A percentile compares a stretch with the other conserved stretches of the same genome.
phyloP scores from a whole-genome alignment of 108 stramenopile genomes.

The Cyclotella sp. region DNA sequence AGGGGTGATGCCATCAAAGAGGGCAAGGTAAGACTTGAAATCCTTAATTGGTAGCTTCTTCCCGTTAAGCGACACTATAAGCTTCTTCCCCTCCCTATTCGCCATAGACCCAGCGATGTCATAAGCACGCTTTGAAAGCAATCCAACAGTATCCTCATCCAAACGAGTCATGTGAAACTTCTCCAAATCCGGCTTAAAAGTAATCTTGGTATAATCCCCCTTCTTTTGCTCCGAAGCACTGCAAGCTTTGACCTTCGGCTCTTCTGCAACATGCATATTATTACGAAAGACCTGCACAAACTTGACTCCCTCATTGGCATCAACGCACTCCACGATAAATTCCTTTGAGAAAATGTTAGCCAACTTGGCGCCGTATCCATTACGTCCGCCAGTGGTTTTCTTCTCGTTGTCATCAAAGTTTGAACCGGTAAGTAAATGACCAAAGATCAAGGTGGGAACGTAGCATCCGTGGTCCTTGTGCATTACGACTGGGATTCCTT shows the following conservation, averaged over 20 bases:
- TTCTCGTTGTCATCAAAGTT: constrained; percentile 99
- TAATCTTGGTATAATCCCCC: constrained; percentile 96
- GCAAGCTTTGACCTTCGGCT: constrained; percentile 70
- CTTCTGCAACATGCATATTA: constrained; percentile 89
- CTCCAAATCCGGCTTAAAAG: constrained; percentile 93
- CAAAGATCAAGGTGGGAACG: constrained; percentile 98
- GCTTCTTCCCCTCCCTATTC: constrained; percentile 79
- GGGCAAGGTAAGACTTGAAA: constrained; percentile 92
- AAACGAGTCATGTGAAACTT: constrained; percentile 93
- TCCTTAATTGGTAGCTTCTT: constrained; percentile 88
- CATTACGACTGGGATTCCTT: constrained; percentile 83
- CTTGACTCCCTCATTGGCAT: constrained; percentile 69
- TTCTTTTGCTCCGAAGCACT: constrained; percentile 72
- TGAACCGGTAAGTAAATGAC: constrained; percentile 95
- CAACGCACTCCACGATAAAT: constrained; percentile 90
- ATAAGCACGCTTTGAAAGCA: constrained; percentile 95
- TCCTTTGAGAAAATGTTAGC: constrained; percentile 97
- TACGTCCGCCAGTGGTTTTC: constrained; percentile 98
- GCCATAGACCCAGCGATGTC: constrained; percentile 97
- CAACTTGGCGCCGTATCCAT: constrained; percentile 99
- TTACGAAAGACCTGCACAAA: constrained; percentile 89
- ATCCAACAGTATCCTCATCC: constrained; percentile 90
- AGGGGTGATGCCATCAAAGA: constrained; percentile 87
- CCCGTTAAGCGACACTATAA: constrained; percentile 93
- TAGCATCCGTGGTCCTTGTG: constrained; percentile 88